Conservation (phyloP, 2,329 filamentous ascomycete species). For the Cytospora paraplurivora region DNA sequence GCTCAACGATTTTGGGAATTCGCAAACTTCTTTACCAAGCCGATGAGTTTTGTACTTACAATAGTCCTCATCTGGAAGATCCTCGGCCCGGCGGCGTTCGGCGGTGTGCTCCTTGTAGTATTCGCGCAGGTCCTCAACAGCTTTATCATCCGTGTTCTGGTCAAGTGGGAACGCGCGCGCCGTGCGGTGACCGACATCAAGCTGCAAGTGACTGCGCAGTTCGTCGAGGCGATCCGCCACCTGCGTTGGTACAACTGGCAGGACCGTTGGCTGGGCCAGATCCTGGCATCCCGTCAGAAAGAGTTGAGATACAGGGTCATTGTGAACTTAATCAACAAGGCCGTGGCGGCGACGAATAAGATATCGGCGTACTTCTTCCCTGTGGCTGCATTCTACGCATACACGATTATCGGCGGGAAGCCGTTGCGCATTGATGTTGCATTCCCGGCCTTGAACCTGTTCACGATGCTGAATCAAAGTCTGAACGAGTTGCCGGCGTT, state of each 20-base stretch:
- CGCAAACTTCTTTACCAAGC: conserved; percentile 72
- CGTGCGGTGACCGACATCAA: conserved; percentile 74
- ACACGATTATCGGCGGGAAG: conserved; percentile 69
- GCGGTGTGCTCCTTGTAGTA: conserved; percentile 71
- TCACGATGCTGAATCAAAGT: conserved; percentile 72
- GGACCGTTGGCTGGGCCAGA: conserved; percentile 68
- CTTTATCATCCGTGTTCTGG: conserved; percentile 64
- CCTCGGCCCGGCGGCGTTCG: conserved; percentile 76
- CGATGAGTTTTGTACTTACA: conserved; percentile 74
- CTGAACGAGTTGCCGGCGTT: conserved; percentile 75
- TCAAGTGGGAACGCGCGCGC: conserved; percentile 71
- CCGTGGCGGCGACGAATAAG: conserved; percentile 70
- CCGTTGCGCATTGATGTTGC: conserved; percentile 77
- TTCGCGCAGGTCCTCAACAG: conserved; percentile 71
- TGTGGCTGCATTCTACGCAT: conserved; percentile 78
- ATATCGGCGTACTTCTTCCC: conserved; percentile 76
- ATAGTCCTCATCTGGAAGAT: conserved; percentile 74
- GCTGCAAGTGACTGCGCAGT: conserved; percentile 79
- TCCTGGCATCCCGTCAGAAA: conserved; percentile 67
- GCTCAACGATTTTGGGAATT: conserved; percentile 89
- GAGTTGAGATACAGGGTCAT: conserved; percentile 68
- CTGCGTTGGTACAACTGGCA: conserved; percentile 84
- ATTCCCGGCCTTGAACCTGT: conserved; percentile 83
- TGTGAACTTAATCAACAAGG: conserved; percentile 62
- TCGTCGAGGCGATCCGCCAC: conserved; percentile 83